Conservation (phyloP, 495 filamentous ascomycete genomes). For the Podospora sp. region DNA sequence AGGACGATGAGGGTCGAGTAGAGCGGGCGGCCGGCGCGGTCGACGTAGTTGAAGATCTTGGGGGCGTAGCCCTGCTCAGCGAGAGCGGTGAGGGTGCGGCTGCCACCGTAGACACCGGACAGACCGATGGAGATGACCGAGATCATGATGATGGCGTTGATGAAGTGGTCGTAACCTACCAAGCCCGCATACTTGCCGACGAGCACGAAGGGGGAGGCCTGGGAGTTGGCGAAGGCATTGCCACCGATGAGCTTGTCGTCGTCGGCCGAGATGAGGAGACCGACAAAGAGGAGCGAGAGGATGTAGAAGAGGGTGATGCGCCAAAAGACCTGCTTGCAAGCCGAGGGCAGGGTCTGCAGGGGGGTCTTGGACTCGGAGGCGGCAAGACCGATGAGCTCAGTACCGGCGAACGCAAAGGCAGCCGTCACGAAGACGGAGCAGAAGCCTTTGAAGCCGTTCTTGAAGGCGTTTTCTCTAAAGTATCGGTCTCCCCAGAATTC, state of each 20-base stretch:
- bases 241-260: slow-evolving; percentile 46
- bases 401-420: slow-evolving; percentile 68
- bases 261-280: slow-evolving; percentile 50
- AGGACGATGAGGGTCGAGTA: slow-evolving; percentile 57
- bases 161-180: slow-evolving; percentile 65
- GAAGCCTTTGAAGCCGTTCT: slow-evolving; percentile 70
- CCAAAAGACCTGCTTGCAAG: slow-evolving; percentile 81
- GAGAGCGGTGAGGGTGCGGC: slow-evolving; percentile 66
- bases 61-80: slow-evolving; percentile 61
- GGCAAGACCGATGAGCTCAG: slow-evolving; percentile 74
- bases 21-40: slow-evolving; percentile 59
- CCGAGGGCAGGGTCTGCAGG: slow-evolving; percentile 72
- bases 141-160: slow-evolving; percentile 71
- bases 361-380: slow-evolving; percentile 82
- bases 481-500: slow-evolving; percentile 60
- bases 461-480: slow-evolving; percentile 63
- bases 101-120: slow-evolving; percentile 63
- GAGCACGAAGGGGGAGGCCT: slow-evolving; percentile 68
- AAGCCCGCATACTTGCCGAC: slow-evolving; percentile 67
- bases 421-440: slow-evolving; percentile 67
- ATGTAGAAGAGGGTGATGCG: slow-evolving; percentile 86
- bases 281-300: slow-evolving; percentile 61
- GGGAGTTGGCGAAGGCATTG: slow-evolving; percentile 47
- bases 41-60: slow-evolving; percentile 58
- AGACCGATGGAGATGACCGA: slow-evolving; percentile 62